phyloP scores from a whole-genome alignment of 1,284 basidiomycete species.

The Neonothopanus nambi region DNA sequence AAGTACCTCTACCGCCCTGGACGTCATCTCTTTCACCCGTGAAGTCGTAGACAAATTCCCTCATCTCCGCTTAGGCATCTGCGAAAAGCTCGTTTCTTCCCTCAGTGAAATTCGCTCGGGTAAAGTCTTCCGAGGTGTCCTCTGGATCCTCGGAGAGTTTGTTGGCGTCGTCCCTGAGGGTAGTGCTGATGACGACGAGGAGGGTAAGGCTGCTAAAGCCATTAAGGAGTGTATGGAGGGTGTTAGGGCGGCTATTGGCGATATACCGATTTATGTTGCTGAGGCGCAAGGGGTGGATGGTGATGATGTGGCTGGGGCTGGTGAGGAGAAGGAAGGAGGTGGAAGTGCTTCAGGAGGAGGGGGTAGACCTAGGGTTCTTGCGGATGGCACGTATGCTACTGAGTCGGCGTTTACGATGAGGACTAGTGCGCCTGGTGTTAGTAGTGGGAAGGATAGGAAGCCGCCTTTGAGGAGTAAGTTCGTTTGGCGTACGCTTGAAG shows the following conservation, averaged over 20 bases:
- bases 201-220: conserved; percentile 5
- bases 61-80: conserved; percentile 80
- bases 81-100: conserved; percentile 84
- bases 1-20: conserved; percentile 12
- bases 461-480: conserved; percentile 79
- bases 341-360: conserved; percentile 22
- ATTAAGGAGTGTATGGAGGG: conserved; percentile 80
- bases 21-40: conserved; percentile 33
- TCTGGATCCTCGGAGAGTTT: conserved; percentile 99
- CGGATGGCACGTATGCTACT: conserved; percentile 98
- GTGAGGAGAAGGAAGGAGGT: neutral
- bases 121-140: conserved; percentile 94
- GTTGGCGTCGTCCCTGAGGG: conserved; percentile 62
- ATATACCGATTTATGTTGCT: conserved; percentile 81
- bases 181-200: conserved; percentile 43
- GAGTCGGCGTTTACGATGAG: conserved; percentile 89
- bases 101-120: conserved; percentile 93
- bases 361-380: conserved; percentile 71
- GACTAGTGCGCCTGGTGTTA: conserved; percentile 38
- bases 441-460: conserved; percentile 79
- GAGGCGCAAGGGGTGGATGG: conserved; percentile 44
- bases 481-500: neutral
- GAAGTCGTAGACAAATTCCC: conserved; percentile 99
- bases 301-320: conserved; percentile 4
- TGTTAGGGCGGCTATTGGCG: conserved; percentile 88